Percentiles rank a stretch among this genome's conserved stretches.
Conservation (phyloP, 164 flowering plant species). For the Liquidambar formosana region DNA sequence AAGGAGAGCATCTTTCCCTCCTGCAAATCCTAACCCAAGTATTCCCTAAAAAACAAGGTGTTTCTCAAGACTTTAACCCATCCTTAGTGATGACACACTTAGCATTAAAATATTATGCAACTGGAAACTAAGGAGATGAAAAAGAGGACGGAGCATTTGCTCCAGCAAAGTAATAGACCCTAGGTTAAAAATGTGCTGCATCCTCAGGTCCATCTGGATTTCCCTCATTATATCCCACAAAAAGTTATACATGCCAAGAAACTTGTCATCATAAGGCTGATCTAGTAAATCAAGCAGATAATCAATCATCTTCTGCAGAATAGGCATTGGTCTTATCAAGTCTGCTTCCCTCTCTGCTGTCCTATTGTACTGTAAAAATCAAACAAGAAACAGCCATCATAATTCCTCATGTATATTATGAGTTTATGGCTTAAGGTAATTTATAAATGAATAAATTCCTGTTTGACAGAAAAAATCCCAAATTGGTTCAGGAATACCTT, state of each 20-base stretch:
- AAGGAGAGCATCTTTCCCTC: not conserved
- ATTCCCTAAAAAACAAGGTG: not conserved
- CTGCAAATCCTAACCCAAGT: not conserved
- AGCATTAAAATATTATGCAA: slow-evolving; percentile 3
- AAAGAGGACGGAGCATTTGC: slow-evolving; percentile 72
- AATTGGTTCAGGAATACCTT: slow-evolving; percentile 52
- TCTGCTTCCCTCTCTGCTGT: slow-evolving; percentile 94
- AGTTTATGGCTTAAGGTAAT: too few species aligned
- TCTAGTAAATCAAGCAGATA: slow-evolving; percentile 80
- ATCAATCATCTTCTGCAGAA: slow-evolving; percentile 80
- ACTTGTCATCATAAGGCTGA: slow-evolving; percentile 72
- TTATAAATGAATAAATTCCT: too few species aligned
- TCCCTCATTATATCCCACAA: slow-evolving; percentile 99
- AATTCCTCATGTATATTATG: slow-evolving; percentile 12
- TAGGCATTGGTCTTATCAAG: slow-evolving; percentile 88
- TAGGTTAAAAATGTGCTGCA: slow-evolving; percentile 86
- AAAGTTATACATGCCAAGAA: slow-evolving; percentile 88
- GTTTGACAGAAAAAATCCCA: not conserved
- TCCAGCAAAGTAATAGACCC: slow-evolving; percentile 86
- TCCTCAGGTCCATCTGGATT: slow-evolving; percentile 89
- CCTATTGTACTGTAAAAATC: slow-evolving; percentile 73
- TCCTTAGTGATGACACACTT: not conserved
- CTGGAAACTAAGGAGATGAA: not conserved
- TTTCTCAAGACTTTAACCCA: not conserved
- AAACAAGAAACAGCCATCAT: slow-evolving; percentile 25